Base-by-base conservation (phyloP, 1,139 yeast genomes). In the Candida mesenterica region DNA sequence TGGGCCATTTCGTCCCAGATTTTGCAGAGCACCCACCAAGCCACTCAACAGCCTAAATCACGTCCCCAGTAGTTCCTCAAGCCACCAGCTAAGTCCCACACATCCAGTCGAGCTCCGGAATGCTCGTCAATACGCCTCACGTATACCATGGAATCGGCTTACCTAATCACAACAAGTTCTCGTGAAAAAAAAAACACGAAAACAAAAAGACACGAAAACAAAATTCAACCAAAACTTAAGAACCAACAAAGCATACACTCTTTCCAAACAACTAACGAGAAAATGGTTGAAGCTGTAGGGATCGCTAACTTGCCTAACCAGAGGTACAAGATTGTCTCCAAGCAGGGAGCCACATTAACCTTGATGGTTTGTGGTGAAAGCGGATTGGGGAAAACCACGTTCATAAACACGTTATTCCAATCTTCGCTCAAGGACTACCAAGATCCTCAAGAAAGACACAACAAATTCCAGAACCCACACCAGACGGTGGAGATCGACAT, bases 331-430 rank as follows among this genome's bases (percentile, higher is more conserved):
- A 83, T 88, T 49, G 89, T 90, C 38, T 84, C 95, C 46, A 84
- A 86, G 50, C 75, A 82, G 46, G 98, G 97, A 30, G 90, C 95
- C 40, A 77, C 84, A 16, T 86, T 90, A 69, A 92, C 97, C 35
- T 53, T 92, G 47, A 88, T 92, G 97, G 83, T 92, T 29, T 94
- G 95, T 31, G 98, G 98, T 52, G 97, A 90, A 63, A 82, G 92
- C 39, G 97, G 97, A 4, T 71, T 89, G 36, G 97, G 97, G 43
- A 83, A 92, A 61, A 88, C 97, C 28, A 92, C 98, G 1, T 92
- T 90, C 52, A 74, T 92, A 61, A 92, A 92, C 72, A 92, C 98
- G 4, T 70, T 92, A 40, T 89, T 92, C 62, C 92, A 83, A 57
- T 77, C 90, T 4, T 63, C 77, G 25, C 70, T 84, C 49, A 81